Evolutionary conservation across 106 monocot species (phyloP).

Genomic region (Dioscorea alata): DNA sequence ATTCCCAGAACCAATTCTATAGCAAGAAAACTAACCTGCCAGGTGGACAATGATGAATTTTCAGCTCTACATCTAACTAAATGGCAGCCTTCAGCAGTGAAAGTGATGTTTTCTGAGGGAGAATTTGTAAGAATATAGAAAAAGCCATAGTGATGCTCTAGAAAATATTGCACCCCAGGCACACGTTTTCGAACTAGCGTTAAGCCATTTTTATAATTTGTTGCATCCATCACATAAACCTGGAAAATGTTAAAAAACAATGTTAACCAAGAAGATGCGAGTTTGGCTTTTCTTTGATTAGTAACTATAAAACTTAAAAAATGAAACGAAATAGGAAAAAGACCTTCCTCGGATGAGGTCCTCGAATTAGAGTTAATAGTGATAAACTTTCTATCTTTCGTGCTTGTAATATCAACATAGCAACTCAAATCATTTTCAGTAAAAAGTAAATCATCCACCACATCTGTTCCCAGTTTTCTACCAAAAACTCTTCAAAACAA

Average conservation of each 20-base stretch:
- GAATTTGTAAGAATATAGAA: slow-evolving; percentile 95
- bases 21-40: slow-evolving; percentile 46
- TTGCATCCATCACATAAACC: slow-evolving; percentile 74
- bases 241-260: slow-evolving; percentile 34
- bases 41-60: slow-evolving; percentile 32
- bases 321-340: slow-evolving; percentile 25
- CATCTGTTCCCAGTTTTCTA: slow-evolving; percentile 39
- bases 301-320: not conserved
- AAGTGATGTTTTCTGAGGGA: slow-evolving; percentile 26
- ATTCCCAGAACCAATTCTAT: not conserved
- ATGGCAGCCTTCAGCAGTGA: slow-evolving; percentile 43
- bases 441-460: slow-evolving; percentile 51
- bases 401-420: slow-evolving; percentile 87
- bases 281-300: not conserved
- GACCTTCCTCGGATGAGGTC: slow-evolving; percentile 94
- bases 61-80: slow-evolving; percentile 75
- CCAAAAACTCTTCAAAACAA: slow-evolving; percentile 56
- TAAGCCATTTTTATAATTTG: slow-evolving; percentile 44
- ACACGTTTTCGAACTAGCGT: slow-evolving; percentile 54
- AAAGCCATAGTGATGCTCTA: slow-evolving; percentile 87
- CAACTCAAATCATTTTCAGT: slow-evolving; percentile 56
- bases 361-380: slow-evolving; percentile 95
- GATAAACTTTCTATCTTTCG: slow-evolving; percentile 89
- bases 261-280: slow-evolving; percentile 1
- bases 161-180: slow-evolving; percentile 80